Conservation (phyloP, 805 yeast genomes). For the Pichia eremophila region DNA sequence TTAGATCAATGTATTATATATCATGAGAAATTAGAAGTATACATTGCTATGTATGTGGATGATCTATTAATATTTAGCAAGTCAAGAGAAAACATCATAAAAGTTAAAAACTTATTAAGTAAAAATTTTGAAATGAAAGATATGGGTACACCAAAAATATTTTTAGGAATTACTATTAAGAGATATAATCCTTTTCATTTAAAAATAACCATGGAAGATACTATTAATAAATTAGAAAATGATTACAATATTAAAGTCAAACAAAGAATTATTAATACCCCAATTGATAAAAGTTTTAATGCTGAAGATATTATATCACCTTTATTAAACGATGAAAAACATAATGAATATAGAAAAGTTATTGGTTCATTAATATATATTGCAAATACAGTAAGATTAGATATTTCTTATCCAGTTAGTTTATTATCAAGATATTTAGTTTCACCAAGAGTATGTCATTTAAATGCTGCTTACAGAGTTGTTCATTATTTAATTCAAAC, state of each 20-base stretch:
- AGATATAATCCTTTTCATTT: no score
- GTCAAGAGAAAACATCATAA: neutral
- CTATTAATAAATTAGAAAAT: neutral
- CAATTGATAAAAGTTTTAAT: slow-evolving; percentile 1
- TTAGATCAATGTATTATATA: slow-evolving; percentile 4
- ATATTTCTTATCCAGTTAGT: slow-evolving; percentile 3
- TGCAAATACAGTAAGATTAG: slow-evolving; percentile 6
- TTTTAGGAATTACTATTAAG: neutral
- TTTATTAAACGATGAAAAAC: neutral
- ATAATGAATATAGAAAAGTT: neutral
- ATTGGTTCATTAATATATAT: slow-evolving; percentile 3
- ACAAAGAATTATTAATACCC: neutral
- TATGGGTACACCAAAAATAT: neutral
- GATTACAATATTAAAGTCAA: neutral
- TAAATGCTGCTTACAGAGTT: slow-evolving; percentile 1
- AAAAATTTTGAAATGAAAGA: slow-evolving; percentile 2
- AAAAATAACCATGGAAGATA: no score
- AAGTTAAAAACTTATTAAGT: neutral
- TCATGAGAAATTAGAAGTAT: neutral
- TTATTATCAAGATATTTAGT: neutral
- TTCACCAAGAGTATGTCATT: slow-evolving; percentile 1
- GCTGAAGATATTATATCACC: neutral
- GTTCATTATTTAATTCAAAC: slow-evolving; percentile 2
- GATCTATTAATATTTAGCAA: neutral
- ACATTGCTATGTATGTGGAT: neutral